These are phyloP conservation scores for Phytopythium chamaehyphon DNA, from an alignment of 352 stramenopile genomes.

Conservation along the genomic window DNA sequence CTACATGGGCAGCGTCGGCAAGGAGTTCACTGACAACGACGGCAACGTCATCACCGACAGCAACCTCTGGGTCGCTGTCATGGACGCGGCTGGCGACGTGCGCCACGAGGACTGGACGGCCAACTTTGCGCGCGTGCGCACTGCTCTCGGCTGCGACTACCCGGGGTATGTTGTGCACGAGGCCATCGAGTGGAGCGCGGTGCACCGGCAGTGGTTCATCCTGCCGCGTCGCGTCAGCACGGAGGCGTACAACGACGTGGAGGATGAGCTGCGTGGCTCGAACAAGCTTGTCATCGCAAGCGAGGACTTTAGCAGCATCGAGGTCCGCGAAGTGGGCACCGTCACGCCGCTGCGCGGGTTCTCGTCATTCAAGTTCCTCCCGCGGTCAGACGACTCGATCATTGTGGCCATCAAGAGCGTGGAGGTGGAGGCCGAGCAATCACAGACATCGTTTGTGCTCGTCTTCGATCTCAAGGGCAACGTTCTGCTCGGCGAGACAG, in stretches of 20 bases:
- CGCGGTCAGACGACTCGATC: conserved; percentile 83
- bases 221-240: conserved; percentile 94
- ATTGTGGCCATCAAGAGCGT: conserved; percentile 94
- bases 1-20: conserved; percentile 95
- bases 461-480: conserved; percentile 92
- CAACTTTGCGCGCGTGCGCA: conserved; percentile 92
- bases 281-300: conserved; percentile 90
- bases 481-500: conserved; percentile 87
- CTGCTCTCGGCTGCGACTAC: conserved; percentile 84
- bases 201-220: conserved; percentile 97
- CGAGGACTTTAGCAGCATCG: conserved; percentile 86
- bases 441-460: conserved; percentile 91
- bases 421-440: conserved; percentile 87
- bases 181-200: conserved; percentile 94
- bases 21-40: conserved; percentile 92
- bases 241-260: conserved; percentile 94
- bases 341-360: conserved; percentile 88
- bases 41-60: conserved; percentile 93
- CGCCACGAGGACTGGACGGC: conserved; percentile 93
- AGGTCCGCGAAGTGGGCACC: conserved; percentile 78
- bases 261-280: conserved; percentile 91
- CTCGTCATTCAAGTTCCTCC: conserved; percentile 94
- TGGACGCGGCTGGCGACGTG: conserved; percentile 79
- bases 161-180: conserved; percentile 98
- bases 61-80: conserved; percentile 96